phyloP scores from a whole-genome alignment of 2,329 filamentous ascomycete genomes.

The Fusarium sp. region DNA sequence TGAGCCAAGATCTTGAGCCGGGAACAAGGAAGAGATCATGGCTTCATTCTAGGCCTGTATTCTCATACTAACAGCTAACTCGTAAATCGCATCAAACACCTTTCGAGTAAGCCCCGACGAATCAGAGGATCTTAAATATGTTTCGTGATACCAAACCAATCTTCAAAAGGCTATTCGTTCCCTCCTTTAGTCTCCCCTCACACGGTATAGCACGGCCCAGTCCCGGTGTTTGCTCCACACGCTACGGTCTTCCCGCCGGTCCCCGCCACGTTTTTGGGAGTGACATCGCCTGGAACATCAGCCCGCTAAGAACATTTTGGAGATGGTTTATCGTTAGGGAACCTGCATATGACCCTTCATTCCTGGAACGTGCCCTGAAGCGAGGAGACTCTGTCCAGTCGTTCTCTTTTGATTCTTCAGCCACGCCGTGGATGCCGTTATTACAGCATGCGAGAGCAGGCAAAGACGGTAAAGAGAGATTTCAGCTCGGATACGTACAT shows the following conservation, averaged over 20 bases:
- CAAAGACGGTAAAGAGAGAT: background rate
- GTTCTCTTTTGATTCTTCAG: background rate
- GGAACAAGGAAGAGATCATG: background rate
- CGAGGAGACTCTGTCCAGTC: background rate
- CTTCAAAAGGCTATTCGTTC: background rate
- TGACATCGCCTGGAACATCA: constrained; percentile 24
- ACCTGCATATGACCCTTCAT: constrained; percentile 17
- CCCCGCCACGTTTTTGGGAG: background rate
- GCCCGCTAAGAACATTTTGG: constrained; percentile 18
- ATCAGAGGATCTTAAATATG: background rate
- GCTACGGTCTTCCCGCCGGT: constrained; percentile 4
- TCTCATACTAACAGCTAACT: background rate
- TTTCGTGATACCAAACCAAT: constrained; percentile 8
- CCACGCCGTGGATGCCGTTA: constrained; percentile 9
- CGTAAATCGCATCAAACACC: background rate
- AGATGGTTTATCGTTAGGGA: constrained; percentile 16
- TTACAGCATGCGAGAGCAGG: background rate
- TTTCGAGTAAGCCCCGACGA: background rate
- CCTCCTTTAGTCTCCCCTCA: background rate
- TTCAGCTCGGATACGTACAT: constrained; percentile 17
- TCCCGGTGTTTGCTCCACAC: constrained; percentile 15
- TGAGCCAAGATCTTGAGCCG: constrained; percentile 8
- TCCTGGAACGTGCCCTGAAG: constrained; percentile 20
- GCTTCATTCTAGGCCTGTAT: background rate
- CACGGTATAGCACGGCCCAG: constrained; percentile 4